Percentiles rank a stretch among this genome's conserved stretches.
Conservation (phyloP, 345 rosid genomes). For the Syzygium jambos region DNA sequence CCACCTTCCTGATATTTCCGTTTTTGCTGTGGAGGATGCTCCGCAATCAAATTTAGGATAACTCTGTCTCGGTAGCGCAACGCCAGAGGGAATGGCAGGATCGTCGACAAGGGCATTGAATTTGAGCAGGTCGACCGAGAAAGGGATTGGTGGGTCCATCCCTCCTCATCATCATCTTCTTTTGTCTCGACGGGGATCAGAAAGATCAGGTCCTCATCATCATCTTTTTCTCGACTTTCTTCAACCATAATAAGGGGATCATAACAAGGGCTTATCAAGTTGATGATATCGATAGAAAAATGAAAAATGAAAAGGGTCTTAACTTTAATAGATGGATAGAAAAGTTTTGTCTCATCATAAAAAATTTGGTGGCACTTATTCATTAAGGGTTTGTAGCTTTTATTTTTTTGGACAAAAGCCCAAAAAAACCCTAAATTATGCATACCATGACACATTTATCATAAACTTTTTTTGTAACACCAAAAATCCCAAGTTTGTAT, state of each 20-base stretch:
- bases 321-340: neutral
- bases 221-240: neutral
- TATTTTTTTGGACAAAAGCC: neutral
- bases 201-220: neutral
- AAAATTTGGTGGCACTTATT: neutral
- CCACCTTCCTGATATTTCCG: slow-evolving; percentile 24
- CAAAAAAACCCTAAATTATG: too few relatives aligned
- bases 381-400: neutral
- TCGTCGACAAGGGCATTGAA: slow-evolving; percentile 61
- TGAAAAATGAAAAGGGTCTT: neutral
- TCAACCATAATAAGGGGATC: neutral
- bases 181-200: neutral
- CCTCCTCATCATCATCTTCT: neutral
- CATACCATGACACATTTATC: too few relatives aligned
- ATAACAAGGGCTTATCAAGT: neutral
- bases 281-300: neutral
- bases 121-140: slow-evolving; percentile 78
- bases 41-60: slow-evolving; percentile 69
- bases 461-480: too few relatives aligned
- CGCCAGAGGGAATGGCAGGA: slow-evolving; percentile 46
- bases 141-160: slow-evolving; percentile 26
- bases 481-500: too few relatives aligned
- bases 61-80: slow-evolving; percentile 49
- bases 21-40: slow-evolving; percentile 41
- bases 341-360: neutral